Percentiles rank a stretch among this genome's conserved stretches.
phyloP scores from a whole-genome alignment of 805 yeast species.

The Candida ovalis region DNA sequence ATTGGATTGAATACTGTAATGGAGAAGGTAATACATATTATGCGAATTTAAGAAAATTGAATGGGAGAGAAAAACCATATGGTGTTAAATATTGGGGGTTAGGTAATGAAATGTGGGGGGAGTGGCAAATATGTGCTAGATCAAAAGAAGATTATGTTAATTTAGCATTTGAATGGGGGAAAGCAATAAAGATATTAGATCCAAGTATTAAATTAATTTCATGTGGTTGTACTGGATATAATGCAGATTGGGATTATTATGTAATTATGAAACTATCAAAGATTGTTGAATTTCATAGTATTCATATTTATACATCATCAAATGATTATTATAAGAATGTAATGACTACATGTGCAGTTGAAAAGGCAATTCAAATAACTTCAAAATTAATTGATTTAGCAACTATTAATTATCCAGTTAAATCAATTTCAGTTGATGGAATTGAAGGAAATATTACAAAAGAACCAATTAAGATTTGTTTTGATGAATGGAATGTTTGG shows the following conservation, averaged over 20 bases:
- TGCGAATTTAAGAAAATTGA: slow-evolving; percentile 32
- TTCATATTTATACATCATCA: slow-evolving; percentile 31
- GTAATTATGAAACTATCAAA: slow-evolving; percentile 25
- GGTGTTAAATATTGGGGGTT: slow-evolving; percentile 35
- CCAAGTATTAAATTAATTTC: slow-evolving; percentile 26
- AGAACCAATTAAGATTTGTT: slow-evolving; percentile 27
- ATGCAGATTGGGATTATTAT: slow-evolving; percentile 28
- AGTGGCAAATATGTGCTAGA: slow-evolving; percentile 35
- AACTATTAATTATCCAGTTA: slow-evolving; percentile 16
- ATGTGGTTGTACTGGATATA: slow-evolving; percentile 31
- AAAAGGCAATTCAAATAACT: slow-evolving; percentile 30
- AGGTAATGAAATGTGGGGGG: slow-evolving; percentile 36
- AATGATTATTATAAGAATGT: slow-evolving; percentile 27
- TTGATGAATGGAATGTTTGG: slow-evolving; percentile 38
- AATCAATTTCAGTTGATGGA: slow-evolving; percentile 10
- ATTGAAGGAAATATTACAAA: slow-evolving; percentile 6
- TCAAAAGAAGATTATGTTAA: slow-evolving; percentile 27
- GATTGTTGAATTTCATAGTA: slow-evolving; percentile 30
- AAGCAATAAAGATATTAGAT: slow-evolving; percentile 32
- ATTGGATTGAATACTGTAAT: slow-evolving; percentile 35
- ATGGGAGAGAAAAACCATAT: slow-evolving; percentile 33
- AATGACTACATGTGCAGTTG: slow-evolving; percentile 31
- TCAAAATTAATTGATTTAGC: slow-evolving; percentile 29
- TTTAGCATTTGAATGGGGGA: slow-evolving; percentile 33
- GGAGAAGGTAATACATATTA: slow-evolving; percentile 30